A percentile compares a stretch with the other conserved stretches of the same genome.
Evolutionary conservation across 1,284 basidiomycete species (phyloP).

Genomic region (Rhizoctonia solani): DNA sequence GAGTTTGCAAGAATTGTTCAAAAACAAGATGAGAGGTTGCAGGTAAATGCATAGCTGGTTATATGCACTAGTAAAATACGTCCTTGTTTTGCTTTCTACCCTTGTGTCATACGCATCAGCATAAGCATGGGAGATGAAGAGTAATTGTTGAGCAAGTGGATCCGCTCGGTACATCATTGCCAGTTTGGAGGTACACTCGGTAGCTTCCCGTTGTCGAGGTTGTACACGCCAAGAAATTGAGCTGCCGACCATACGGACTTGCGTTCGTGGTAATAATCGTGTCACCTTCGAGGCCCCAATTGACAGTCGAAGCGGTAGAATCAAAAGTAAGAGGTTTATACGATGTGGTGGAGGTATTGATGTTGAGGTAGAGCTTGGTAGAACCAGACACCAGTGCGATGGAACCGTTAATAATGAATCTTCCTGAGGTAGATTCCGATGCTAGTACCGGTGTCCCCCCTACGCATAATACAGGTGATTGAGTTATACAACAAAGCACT

Average conservation of each 20-base stretch:
- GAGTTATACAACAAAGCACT: background rate
- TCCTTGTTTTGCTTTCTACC: too few species aligned
- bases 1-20: conserved; percentile 34
- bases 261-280: conserved; percentile 52
- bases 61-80: background rate
- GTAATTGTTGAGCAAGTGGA: conserved; percentile 52
- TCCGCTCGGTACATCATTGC: conserved; percentile 55
- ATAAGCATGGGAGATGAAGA: conserved; percentile 59
- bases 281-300: conserved; percentile 63
- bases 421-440: conserved; percentile 56
- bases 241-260: conserved; percentile 50
- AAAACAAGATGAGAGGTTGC: background rate
- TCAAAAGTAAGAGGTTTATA: conserved; percentile 57
- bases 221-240: conserved; percentile 61
- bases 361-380: conserved; percentile 56
- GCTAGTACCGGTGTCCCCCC: conserved; percentile 57
- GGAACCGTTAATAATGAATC: conserved; percentile 56
- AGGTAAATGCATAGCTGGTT: background rate
- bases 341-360: conserved; percentile 52
- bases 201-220: conserved; percentile 52
- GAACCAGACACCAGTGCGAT: conserved; percentile 52
- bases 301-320: conserved; percentile 54
- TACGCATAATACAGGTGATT: conserved; percentile 39
- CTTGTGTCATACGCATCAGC: too few species aligned
- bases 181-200: conserved; percentile 56